phyloP scores from a whole-genome alignment of 805 yeast species.

The Suhomyces xylopsoci region DNA sequence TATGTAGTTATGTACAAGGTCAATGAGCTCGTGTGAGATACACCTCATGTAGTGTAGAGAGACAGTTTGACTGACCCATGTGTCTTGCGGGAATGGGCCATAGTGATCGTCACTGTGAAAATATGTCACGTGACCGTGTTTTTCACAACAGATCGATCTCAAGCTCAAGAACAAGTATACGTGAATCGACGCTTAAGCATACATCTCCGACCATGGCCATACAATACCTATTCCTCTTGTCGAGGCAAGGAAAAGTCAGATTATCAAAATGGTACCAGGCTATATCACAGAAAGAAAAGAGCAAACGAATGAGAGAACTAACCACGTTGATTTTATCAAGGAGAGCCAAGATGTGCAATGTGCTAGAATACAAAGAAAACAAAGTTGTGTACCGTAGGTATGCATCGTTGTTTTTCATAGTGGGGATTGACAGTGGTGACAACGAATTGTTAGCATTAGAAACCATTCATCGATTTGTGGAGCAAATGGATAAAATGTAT shows the following conservation, averaged over 20 bases:
- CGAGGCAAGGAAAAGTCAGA: constrained; percentile 94
- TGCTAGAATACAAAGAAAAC: constrained; percentile 77
- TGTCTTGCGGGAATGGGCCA: too few species aligned
- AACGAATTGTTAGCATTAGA: constrained; percentile 87
- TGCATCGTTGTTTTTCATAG: constrained; percentile 87
- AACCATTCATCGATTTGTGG: constrained; percentile 88
- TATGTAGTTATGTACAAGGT: neutral
- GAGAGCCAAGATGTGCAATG: constrained; percentile 93
- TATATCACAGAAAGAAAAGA: constrained; percentile 78
- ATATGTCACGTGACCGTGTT: neutral
- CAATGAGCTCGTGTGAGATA: neutral
- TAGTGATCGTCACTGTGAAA: neutral
- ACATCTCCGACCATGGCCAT: constrained; percentile 54
- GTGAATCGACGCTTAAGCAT: neutral
- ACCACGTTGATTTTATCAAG: constrained; percentile 82
- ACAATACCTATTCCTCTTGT: constrained; percentile 74
- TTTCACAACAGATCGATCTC: neutral
- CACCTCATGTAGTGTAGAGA: neutral
- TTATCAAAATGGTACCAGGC: constrained; percentile 92
- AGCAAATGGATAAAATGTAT: constrained; percentile 92
- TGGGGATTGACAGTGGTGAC: constrained; percentile 78
- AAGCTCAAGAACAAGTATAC: neutral
- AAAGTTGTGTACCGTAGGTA: constrained; percentile 89
- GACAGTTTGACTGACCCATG: neutral
- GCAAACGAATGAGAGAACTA: constrained; percentile 78